Base-by-base conservation (phyloP, 345 rosid species). In the Dipteronia sinensis region DNA sequence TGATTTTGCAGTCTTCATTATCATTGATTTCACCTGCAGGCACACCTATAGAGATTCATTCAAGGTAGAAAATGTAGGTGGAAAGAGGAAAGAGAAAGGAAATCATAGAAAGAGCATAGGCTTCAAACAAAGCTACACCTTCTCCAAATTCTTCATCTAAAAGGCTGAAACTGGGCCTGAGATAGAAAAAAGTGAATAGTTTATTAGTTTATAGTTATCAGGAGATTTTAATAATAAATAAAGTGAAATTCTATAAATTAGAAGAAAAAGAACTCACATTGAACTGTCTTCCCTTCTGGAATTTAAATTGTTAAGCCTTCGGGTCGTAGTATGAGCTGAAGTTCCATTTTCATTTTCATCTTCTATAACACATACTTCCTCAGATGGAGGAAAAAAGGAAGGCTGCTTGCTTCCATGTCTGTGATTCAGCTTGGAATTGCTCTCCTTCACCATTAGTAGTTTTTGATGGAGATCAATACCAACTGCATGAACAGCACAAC, bases 131-230 rank as follows among this genome's bases (percentile, higher is more conserved):
- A 67, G 76, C 68, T 69, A 77, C 87, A 93, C 96, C 94, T 88
- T 85, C 96, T 72, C 71, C 91, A 46, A 81, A 38, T n/a, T 93
- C 97, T 76, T 95, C 97, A 78, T 92, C 96, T 78, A 95, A 42
- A 87, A 95, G 99, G 63, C 78, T 85, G 91, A 95, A 95, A 85
- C 92, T 93, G 69, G 99, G 99, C 88, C 99, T 95, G 93, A 40
- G 42, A 81, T 70, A 66, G 51, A 74, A 53, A 79, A 59, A 81
- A 27, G 38, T 25, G 61, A 78, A 73, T 29, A 63, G 78, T 61
- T 31, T 31, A 29, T 29, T 29, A 29, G 3, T 29, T 74, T 17
- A 73, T n/a, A 6, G 19, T 34, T 31, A 62, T n/a, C 5, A 29
- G 72, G 29, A 76, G 20, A 74, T 42, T 51, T 13, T 44, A 38